These are phyloP conservation scores for Epichloe amarillans DNA, from an alignment of 2,329 filamentous ascomycete species.

Conservation along the genomic window DNA sequence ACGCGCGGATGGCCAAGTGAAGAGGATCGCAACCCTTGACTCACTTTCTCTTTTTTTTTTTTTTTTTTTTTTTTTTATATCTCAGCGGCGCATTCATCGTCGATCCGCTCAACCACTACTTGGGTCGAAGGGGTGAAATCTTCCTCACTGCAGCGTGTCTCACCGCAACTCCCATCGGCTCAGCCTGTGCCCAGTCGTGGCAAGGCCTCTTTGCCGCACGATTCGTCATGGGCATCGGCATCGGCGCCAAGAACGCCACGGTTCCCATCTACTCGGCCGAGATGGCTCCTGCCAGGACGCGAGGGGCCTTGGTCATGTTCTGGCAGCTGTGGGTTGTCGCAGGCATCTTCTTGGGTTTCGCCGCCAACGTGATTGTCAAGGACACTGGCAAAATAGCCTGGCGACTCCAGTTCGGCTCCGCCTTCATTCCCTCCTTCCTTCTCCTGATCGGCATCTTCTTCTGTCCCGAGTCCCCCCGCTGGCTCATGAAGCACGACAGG, in stretches of 20 bases:
- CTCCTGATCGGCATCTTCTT: conserved; percentile 42
- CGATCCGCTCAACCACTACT: conserved; percentile 42
- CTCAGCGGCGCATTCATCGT: conserved; percentile 16
- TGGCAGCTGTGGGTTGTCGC: conserved; percentile 38
- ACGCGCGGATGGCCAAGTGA: not conserved
- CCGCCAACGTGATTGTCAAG: conserved; percentile 38
- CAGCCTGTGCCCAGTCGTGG: conserved; percentile 50
- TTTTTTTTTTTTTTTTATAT: no score
- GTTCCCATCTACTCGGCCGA: conserved; percentile 65
- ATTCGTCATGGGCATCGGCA: conserved; percentile 54
- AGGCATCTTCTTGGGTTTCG: conserved; percentile 33
- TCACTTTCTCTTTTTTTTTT: not conserved
- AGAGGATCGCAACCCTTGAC: not conserved
- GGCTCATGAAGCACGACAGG: conserved; percentile 49
- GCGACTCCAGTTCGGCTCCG: conserved; percentile 45
- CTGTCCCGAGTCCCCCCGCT: conserved; percentile 49
- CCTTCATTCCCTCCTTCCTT: conserved; percentile 37
- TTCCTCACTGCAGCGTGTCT: conserved; percentile 40
- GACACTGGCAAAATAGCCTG: conserved; percentile 39
- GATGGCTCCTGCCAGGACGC: conserved; percentile 50
- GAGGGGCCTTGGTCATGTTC: conserved; percentile 66
- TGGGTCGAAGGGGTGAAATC: conserved; percentile 53
- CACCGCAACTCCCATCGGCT: conserved; percentile 41
- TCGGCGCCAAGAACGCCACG: conserved; percentile 49
- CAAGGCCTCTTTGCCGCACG: conserved; percentile 51